Percentiles rank a stretch among this genome's conserved stretches.
Evolutionary conservation across 495 filamentous ascomycete genomes (phyloP).

Genomic region (Cetradonia linearis): DNA sequence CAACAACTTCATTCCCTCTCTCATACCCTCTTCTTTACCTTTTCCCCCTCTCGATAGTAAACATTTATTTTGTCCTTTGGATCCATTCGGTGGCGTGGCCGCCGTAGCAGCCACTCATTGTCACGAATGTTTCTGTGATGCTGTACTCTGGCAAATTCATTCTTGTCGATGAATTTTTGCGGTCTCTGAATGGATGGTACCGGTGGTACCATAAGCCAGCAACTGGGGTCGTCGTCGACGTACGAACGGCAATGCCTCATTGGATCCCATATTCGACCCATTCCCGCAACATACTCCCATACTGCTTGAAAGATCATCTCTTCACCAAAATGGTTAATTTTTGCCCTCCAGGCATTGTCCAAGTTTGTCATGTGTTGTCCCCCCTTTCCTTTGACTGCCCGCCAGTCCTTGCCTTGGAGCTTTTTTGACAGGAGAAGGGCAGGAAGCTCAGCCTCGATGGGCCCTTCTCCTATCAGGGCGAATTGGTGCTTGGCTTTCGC

Average conservation of each 20-base stretch:
- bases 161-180: neutral
- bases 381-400: neutral
- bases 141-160: neutral
- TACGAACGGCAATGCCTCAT: neutral
- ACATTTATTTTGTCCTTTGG: neutral
- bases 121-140: neutral
- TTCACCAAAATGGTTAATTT: neutral
- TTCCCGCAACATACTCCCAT: neutral
- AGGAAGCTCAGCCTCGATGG: neutral
- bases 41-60: neutral
- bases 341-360: neutral
- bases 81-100: neutral
- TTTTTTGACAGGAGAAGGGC: neutral
- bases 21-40: too few relatives aligned
- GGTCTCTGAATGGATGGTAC: neutral
- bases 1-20: too few relatives aligned
- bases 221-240: neutral
- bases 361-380: neutral
- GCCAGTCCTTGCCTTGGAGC: neutral
- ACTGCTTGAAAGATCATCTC: neutral
- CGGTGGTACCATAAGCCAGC: neutral
- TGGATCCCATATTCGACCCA: neutral
- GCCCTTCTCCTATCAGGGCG: neutral
- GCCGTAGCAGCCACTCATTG: neutral
- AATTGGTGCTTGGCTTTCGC: neutral